Base-by-base conservation (phyloP, 306 rosid species). In the Vachellia pachyceras region DNA sequence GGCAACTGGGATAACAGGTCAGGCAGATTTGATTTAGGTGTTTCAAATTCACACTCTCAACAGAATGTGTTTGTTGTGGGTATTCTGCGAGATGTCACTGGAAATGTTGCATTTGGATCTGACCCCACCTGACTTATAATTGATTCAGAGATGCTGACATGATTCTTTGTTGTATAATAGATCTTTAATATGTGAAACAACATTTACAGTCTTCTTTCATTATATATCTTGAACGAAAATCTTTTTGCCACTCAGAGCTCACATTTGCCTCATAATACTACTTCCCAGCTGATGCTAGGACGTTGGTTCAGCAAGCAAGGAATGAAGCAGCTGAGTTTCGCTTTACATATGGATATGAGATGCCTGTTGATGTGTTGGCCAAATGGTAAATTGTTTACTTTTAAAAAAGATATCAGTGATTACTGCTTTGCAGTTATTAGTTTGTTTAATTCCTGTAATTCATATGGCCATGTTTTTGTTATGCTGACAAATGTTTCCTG, bases 321-420 rank as follows among this genome's bases (percentile, higher is more conserved):
- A 93, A 94, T 79, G 98, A 96, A 90, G 99, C 98, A 17, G 99
- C 99, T 36, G 98, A 96, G 87, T 96, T 92, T 90, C 98, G 97
- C 67, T 91, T 90, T 87, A 91, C 79, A 83, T 90, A 90, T 82
- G 99, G 98, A 63, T 96, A 94, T 44, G 99, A 94, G 89, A 94
- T 96, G 97, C 98, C 99, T 2, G 95, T 90, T 29, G 97, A 96
- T 70, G 96, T 92, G 36, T 87, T 96, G 87, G 64, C 99, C 69
- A 92, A 83, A 90, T 96, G 99, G 98, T 96, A 84, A 44, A 20
- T 49, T 52, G 35, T 75, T 75, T 15, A 25, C 47, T 77, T 83
- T 23, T 52, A 63, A 0, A 3, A 20, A 22, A 72, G 47, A 60
- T 67, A 12, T 69, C 60, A 47, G 67, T 46, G 15, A 67, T 23